Percentiles rank a stretch among this genome's conserved stretches.
Conservation (phyloP, 2,329 filamentous ascomycete species). For the Harringtonia lauricola region DNA sequence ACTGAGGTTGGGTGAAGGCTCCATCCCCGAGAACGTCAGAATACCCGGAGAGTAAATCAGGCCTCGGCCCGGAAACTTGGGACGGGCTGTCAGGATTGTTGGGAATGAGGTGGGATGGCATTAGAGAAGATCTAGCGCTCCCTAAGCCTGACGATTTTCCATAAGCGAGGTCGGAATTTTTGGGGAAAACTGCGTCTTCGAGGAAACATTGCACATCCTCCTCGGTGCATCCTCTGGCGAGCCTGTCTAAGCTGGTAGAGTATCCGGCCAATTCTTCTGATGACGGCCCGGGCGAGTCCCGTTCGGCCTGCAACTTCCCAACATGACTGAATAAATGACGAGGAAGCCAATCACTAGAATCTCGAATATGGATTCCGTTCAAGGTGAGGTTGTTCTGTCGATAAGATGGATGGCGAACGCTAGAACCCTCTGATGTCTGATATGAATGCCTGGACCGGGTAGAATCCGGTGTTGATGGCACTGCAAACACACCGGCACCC, state of each 20-base stretch:
- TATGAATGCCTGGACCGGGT: too few species aligned
- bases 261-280: too few species aligned
- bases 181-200: neutral
- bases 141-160: neutral
- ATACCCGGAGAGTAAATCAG: conserved; percentile 7
- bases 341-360: too few species aligned
- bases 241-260: too few species aligned
- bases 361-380: neutral
- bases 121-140: neutral
- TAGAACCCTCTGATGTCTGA: too few species aligned
- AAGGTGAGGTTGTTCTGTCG: neutral
- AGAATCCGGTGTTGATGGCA: too few species aligned
- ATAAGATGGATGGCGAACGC: neutral
- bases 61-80: conserved; percentile 4
- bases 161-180: neutral
- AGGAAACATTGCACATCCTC: neutral
- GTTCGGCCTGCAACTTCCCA: too few species aligned
- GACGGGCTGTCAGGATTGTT: conserved; percentile 2
- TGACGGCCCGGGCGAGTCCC: too few species aligned
- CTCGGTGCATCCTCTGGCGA: too few species aligned
- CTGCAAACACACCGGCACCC: too few species aligned
- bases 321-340: too few species aligned
- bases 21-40: neutral
- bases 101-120: neutral
- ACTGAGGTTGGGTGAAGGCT: conserved; percentile 5